phyloP scores from a whole-genome alignment of 306 rosid species.

The Sesbania bispinosa region DNA sequence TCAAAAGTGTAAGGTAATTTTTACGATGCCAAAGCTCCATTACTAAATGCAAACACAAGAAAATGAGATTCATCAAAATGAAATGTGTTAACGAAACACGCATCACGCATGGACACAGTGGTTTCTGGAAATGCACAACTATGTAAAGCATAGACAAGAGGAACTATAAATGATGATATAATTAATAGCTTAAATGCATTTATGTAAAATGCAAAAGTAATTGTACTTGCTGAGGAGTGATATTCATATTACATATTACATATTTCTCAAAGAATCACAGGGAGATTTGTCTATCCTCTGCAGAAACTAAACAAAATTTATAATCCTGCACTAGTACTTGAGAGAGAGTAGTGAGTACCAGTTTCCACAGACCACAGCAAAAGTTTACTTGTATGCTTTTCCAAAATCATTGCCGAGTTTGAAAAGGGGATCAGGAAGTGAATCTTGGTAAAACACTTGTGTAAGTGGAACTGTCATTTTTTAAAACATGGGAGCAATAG shows the following conservation, averaged over 20 bases:
- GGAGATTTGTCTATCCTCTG: neutral
- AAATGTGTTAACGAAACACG: neutral
- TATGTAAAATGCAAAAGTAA: neutral
- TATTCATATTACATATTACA: too few species aligned
- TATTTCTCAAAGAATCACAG: neutral
- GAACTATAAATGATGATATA: neutral
- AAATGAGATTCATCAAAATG: conserved; percentile 3
- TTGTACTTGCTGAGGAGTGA: neutral
- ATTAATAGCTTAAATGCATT: too few species aligned
- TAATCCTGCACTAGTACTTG: neutral
- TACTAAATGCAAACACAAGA: neutral
- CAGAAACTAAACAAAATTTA: neutral
- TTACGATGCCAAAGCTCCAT: conserved; percentile 1
- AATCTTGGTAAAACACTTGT: neutral
- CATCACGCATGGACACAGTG: neutral
- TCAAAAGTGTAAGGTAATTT: neutral
- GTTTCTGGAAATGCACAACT: neutral
- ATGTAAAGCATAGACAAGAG: neutral
- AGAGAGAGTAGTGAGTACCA: neutral
- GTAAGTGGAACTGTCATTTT: neutral
- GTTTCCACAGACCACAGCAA: neutral
- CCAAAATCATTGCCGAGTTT: neutral
- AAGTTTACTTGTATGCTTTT: neutral
- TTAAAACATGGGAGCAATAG: neutral
- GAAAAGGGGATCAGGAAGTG: neutral